Base-by-base conservation (phyloP, 805 yeast species). In the Candida michaelii region DNA sequence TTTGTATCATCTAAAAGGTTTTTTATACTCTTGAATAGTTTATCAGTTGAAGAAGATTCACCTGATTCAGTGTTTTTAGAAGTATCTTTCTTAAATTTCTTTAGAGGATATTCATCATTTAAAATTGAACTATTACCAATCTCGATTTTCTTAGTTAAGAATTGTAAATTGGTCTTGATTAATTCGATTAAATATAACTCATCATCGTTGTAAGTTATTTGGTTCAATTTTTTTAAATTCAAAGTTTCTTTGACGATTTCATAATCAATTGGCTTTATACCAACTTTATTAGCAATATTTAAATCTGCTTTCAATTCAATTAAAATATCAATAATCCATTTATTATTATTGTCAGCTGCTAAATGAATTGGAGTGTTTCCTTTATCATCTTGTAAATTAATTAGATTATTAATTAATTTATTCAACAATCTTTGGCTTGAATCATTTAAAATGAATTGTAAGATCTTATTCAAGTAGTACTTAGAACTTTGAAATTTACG, bases 231-330 rank as follows among this genome's bases (percentile, higher is more conserved):
- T 25, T 44, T 49, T 9, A 30, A 40, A 29, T 53, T 47, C 6
- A 36, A 31, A 10, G 59, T 55, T 36, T 69, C 73, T 35, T 77
- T 65, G 34, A 74, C 78, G 41, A 85, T 80, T 34, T 95, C 96
- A 64, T 86, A 91, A 64, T 93, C 98, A 11, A 74, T 65, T 3
- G 98, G 96, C 47, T 85, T 79, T 25, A 91, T 74, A 0, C 97
- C 97, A 3, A 91, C 85, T 39, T 86, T 84, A 59, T 93, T 93
- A 4, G 88, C 79, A 36, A 88, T 74, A 25, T 73, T 73, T 4
- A 86, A 79, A 57, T 90, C 69, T 0, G 74, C 73, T 13, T 56
- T 57, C 15, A 70, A 56, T 38, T 56, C 62, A 17, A 69, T 44
- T 15, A 70, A 56, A 2, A 70, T 30, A 27, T 57, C 62, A 25